A percentile compares a stretch with the other conserved stretches of the same genome.
Conservation (phyloP, 2,329 filamentous ascomycete species). For the Huntiella savannae region DNA sequence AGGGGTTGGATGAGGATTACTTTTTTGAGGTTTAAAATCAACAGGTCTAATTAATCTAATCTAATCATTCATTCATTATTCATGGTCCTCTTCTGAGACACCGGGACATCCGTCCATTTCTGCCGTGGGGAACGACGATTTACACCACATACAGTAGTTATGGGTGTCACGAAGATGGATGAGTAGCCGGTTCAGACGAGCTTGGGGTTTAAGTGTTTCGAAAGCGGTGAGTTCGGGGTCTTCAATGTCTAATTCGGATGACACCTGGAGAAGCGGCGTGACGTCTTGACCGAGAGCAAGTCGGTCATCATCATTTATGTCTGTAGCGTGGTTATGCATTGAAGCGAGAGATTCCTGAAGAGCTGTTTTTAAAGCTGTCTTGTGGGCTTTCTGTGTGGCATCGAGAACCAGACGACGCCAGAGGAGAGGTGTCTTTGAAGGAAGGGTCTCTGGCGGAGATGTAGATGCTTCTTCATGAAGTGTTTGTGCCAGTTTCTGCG, state of each 20-base stretch:
- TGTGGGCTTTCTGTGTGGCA: conserved; percentile 30
- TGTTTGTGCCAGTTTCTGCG: conserved; percentile 66
- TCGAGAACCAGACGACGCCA: conserved; percentile 50
- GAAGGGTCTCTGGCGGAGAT: background rate
- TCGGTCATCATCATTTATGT: conserved; percentile 46
- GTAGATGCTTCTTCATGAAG: conserved; percentile 39
- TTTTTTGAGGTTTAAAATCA: conserved; percentile 50
- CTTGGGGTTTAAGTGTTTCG: conserved; percentile 44
- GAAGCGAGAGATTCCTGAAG: conserved; percentile 43
- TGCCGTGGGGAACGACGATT: conserved; percentile 55
- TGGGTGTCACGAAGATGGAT: conserved; percentile 50
- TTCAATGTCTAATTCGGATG: conserved; percentile 57
- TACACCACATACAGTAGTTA: conserved; percentile 93
- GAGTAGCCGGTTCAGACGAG: conserved; percentile 49
- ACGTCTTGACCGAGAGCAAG: conserved; percentile 43
- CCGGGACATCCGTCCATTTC: conserved; percentile 81
- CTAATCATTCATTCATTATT: conserved; percentile 17
- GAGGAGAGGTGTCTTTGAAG: conserved; percentile 45
- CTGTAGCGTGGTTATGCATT: conserved; percentile 19
- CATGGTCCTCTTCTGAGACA: conserved; percentile 63
- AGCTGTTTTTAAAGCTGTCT: conserved; percentile 47
- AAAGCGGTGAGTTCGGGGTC: conserved; percentile 69
- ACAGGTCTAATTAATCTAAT: background rate
- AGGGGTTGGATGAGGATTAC: conserved; percentile 81
- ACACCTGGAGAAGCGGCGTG: conserved; percentile 38